A percentile compares a stretch with the other conserved stretches of the same genome.
These are phyloP conservation scores for Catunica adiposa DNA, from an alignment of 2,329 filamentous ascomycete genomes.

Conservation along the genomic window DNA sequence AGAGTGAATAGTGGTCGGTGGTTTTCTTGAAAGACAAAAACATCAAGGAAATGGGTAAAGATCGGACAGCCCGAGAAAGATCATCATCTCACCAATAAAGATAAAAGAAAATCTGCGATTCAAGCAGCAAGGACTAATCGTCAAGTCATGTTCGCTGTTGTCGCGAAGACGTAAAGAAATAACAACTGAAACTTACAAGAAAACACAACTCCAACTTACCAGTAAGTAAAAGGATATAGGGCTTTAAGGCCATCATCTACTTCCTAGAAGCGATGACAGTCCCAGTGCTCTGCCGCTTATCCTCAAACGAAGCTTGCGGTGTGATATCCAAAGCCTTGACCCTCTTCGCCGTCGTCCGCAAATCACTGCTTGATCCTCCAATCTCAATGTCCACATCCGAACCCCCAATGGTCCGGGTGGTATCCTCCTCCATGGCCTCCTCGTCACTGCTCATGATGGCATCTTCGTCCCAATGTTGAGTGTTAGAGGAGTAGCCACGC, in stretches of 20 bases:
- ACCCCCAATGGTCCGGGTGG: conserved; percentile 13
- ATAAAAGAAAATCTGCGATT: background rate
- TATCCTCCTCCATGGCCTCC: conserved; percentile 20
- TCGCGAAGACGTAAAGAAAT: background rate
- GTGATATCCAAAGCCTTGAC: conserved; percentile 50
- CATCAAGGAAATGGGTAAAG: conserved; percentile 4
- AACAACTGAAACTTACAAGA: conserved; percentile 8
- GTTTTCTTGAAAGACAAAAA: background rate
- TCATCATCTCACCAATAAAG: background rate
- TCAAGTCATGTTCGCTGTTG: background rate
- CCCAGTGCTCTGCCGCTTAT: conserved; percentile 21
- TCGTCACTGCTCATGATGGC: conserved; percentile 37
- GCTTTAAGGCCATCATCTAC: background rate
- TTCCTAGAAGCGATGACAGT: conserved; percentile 3
- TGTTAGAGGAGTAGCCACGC: conserved; percentile 4
- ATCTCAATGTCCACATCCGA: conserved; percentile 14
- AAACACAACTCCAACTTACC: background rate
- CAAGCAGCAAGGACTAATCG: conserved; percentile 4
- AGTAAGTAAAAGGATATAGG: no score
- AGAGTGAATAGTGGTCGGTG: conserved; percentile 21
- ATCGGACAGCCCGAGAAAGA: conserved; percentile 1
- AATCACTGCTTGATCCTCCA: conserved; percentile 19
- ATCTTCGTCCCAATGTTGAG: conserved; percentile 18
- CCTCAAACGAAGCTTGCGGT: conserved; percentile 37
- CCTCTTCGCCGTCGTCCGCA: background rate